phyloP scores from a whole-genome alignment of 2,329 filamentous ascomycete species.

The Claviceps digitariae region DNA sequence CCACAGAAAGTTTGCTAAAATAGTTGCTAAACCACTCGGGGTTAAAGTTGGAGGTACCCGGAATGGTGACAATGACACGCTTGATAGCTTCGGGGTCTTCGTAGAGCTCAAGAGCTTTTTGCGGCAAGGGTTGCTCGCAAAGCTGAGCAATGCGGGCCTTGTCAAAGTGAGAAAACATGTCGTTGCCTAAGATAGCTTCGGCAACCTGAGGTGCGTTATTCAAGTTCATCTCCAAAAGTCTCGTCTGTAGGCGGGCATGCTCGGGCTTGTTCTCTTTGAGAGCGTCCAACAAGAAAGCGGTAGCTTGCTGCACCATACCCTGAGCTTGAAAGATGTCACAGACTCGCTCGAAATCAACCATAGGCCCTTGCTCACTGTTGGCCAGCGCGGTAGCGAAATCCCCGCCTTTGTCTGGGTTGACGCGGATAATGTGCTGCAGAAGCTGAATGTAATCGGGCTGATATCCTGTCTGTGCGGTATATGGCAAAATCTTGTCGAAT shows the following conservation, averaged over 20 bases:
- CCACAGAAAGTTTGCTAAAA: constrained; percentile 89
- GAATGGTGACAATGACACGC: constrained; percentile 74
- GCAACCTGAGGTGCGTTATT: constrained; percentile 94
- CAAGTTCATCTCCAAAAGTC: constrained; percentile 94
- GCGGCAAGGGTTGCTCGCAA: constrained; percentile 80
- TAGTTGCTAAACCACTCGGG: constrained; percentile 84
- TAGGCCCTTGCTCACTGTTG: constrained; percentile 72
- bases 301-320: constrained; percentile 94
- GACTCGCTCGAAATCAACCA: constrained; percentile 87
- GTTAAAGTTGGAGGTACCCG: constrained; percentile 70
- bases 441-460: constrained; percentile 91
- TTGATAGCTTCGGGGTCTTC: constrained; percentile 84
- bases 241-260: constrained; percentile 84
- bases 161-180: constrained; percentile 98
- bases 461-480: constrained; percentile 73
- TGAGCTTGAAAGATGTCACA: constrained; percentile 98
- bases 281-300: constrained; percentile 92
- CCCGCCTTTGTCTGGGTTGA: constrained; percentile 84
- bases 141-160: constrained; percentile 76
- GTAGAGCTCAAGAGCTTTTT: constrained; percentile 86
- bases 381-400: constrained; percentile 91
- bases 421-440: constrained; percentile 80
- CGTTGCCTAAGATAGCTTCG: constrained; percentile 92
- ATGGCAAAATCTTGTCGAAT: constrained; percentile 92
- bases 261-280: constrained; percentile 91